A percentile compares a stretch with the other conserved stretches of the same genome.
phyloP scores from a whole-genome alignment of 139 green algal genomes.

The Penium margaritaceum region DNA sequence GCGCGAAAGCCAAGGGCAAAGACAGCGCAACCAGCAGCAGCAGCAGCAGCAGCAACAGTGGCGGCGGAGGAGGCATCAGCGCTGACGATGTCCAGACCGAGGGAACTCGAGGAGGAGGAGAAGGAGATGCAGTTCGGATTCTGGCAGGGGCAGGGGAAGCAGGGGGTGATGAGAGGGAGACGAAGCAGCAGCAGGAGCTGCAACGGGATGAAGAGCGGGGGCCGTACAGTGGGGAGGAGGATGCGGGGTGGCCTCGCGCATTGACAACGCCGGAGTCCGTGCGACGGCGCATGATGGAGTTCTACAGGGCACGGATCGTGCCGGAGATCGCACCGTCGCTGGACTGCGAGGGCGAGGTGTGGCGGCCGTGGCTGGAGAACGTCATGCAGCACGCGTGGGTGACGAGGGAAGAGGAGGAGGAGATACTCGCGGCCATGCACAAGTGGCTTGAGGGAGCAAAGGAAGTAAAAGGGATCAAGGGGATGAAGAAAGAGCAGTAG shows the following conservation, averaged over 20 bases:
- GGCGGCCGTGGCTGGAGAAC: constrained; percentile 12
- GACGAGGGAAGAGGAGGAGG: background rate
- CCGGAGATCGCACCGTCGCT: constrained; percentile 4
- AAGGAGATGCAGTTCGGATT: background rate
- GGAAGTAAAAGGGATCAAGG: too few relatives aligned
- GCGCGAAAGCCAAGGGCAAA: background rate
- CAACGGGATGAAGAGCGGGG: background rate
- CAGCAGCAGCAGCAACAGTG: too few relatives aligned
- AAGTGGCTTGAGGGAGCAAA: constrained; percentile 7
- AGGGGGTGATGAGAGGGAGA: background rate
- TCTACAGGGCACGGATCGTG: background rate
- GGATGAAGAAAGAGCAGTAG: too few relatives aligned
- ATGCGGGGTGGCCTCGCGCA: background rate
- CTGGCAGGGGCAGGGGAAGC: background rate
- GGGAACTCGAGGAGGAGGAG: too few relatives aligned
- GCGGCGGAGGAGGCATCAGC: too few relatives aligned
- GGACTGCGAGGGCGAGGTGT: background rate
- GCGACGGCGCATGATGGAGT: background rate
- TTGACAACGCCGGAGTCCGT: background rate
- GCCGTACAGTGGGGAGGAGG: background rate
- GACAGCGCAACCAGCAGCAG: background rate
- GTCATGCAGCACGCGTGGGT: background rate
- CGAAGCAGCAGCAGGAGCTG: constrained; percentile 7
- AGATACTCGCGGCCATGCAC: background rate
- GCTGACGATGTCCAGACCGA: too few relatives aligned